Conservation (phyloP, 2,329 filamentous ascomycete species). For the Daldinia sp. region DNA sequence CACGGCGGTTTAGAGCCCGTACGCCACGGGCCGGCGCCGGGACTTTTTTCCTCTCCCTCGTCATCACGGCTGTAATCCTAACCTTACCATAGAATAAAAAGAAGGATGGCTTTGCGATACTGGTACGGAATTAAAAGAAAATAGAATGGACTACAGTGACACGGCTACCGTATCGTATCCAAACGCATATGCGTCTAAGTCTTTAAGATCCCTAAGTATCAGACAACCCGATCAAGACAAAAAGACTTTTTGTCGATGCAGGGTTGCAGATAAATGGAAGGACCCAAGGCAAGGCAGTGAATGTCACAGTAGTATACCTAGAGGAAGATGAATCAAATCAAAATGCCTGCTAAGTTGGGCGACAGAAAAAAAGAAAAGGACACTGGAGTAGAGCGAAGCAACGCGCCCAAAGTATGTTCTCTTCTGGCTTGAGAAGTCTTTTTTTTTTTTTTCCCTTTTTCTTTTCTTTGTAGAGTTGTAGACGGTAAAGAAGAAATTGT, state of each 20-base stretch:
- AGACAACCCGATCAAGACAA: slow-evolving; percentile 35
- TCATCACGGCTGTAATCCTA: slow-evolving; percentile 50
- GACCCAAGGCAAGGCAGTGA: slow-evolving; percentile 21
- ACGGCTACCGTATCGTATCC: slow-evolving; percentile 47
- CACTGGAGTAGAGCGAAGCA: slow-evolving; percentile 27
- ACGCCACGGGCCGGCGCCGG: slow-evolving; percentile 47
- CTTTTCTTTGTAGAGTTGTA: slow-evolving; percentile 12
- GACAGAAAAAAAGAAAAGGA: slow-evolving; percentile 29
- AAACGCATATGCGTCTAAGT: slow-evolving; percentile 43
- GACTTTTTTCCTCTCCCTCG: slow-evolving; percentile 51
- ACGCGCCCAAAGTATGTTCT: slow-evolving; percentile 25
- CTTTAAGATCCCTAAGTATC: slow-evolving; percentile 38
- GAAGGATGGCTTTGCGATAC: slow-evolving; percentile 36
- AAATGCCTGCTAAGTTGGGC: slow-evolving; percentile 26
- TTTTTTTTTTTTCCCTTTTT: too few species aligned
- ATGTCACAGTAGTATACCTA: slow-evolving; percentile 30
- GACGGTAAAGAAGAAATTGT: background rate
- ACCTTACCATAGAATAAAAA: slow-evolving; percentile 51
- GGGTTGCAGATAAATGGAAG: slow-evolving; percentile 25
- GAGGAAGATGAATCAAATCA: slow-evolving; percentile 30
- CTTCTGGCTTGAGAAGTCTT: slow-evolving; percentile 12
- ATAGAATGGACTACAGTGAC: slow-evolving; percentile 42
- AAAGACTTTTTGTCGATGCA: slow-evolving; percentile 25
- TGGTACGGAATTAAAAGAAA: slow-evolving; percentile 29
- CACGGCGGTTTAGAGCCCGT: slow-evolving; percentile 46